phyloP scores from a whole-genome alignment of 139 green algal species.

The Chlorella sp. region DNA sequence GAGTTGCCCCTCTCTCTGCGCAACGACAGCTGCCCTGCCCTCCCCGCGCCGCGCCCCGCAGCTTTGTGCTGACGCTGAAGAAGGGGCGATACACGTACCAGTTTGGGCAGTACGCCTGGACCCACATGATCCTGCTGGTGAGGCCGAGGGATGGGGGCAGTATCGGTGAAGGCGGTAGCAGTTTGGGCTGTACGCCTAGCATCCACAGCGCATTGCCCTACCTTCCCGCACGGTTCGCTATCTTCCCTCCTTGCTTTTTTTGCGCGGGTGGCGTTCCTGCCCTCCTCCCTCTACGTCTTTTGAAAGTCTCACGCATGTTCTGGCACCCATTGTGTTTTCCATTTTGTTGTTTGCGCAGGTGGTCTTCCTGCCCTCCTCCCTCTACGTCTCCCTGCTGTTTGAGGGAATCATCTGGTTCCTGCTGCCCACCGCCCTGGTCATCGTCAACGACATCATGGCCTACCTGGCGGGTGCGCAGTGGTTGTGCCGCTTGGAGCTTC shows the following conservation, averaged over 20 bases:
- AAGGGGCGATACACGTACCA: constrained; percentile 93
- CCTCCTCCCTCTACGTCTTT: neutral
- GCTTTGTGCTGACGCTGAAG: constrained; percentile 94
- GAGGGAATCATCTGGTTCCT: constrained; percentile 98
- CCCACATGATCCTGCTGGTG: constrained; percentile 97
- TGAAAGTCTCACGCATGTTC: no score
- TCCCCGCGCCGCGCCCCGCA: constrained; percentile 70
- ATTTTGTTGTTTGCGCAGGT: constrained; percentile 1
- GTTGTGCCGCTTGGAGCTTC: no score
- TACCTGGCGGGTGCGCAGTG: constrained; percentile 89
- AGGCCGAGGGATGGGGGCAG: no score
- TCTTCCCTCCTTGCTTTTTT: no score
- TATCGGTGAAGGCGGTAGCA: no score
- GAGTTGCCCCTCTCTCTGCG: no score
- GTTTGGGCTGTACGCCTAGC: no score
- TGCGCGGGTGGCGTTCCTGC: no score
- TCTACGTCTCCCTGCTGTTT: constrained; percentile 93
- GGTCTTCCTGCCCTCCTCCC: constrained; percentile 89
- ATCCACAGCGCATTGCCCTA: no score
- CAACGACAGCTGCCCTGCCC: neutral
- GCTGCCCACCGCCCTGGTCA: constrained; percentile 93
- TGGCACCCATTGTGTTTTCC: no score
- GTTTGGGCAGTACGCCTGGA: constrained; percentile 99
- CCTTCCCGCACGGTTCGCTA: no score
- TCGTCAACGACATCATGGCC: constrained; percentile 97